phyloP scores from a whole-genome alignment of 805 yeast species.

The Saccharomycopsis sp. region DNA sequence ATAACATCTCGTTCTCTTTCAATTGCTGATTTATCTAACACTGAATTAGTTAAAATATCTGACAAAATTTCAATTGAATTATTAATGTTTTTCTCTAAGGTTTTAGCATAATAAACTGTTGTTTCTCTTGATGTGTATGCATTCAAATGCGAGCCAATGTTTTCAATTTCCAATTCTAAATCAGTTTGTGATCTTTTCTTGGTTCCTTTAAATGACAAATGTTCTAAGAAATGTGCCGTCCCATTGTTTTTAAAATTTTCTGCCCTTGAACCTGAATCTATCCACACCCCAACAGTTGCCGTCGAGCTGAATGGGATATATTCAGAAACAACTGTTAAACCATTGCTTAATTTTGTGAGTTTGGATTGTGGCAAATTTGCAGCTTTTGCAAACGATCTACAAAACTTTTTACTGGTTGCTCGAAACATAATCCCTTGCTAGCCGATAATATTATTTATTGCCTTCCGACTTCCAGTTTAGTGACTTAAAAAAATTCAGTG shows the following conservation, averaged over 20 bases:
- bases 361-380: conserved; percentile 39
- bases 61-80: conserved; percentile 80
- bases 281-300: conserved; percentile 98
- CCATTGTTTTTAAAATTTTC: conserved; percentile 82
- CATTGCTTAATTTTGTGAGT: conserved; percentile 78
- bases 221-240: conserved; percentile 96
- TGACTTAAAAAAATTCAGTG: no score
- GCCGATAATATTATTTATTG: no score
- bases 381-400: conserved; percentile 10
- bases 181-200: conserved; percentile 67
- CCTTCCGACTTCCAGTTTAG: no score
- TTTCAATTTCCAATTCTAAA: conserved; percentile 88
- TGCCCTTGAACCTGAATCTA: conserved; percentile 97
- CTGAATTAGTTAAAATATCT: conserved; percentile 83
- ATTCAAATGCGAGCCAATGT: conserved; percentile 93
- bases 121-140: conserved; percentile 98
- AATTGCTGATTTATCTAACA: conserved; percentile 73
- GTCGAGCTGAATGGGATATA: conserved; percentile 78
- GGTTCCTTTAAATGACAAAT: conserved; percentile 95
- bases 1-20: conserved; percentile 96
- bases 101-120: conserved; percentile 93
- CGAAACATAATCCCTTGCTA: no score
- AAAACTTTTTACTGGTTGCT: no score
- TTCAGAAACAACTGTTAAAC: conserved; percentile 92
- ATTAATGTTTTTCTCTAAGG: conserved; percentile 73